Conservation (phyloP, 1,139 yeast species). For the Magnusiomyces paraingens region DNA sequence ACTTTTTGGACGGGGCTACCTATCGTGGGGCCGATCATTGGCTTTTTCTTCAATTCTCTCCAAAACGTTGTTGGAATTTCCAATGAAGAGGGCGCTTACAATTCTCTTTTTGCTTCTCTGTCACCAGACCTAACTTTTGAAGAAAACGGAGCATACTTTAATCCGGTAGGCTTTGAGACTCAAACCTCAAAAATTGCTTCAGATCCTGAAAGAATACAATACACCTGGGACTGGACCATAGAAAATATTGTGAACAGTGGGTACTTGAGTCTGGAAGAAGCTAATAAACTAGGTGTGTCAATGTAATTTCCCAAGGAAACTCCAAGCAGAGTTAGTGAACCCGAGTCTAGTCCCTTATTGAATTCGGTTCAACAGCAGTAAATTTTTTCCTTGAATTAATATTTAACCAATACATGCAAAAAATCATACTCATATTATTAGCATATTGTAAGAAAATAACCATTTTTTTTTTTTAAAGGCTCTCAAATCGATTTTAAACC, state of each 20-base stretch:
- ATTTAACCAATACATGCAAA: too few relatives aligned
- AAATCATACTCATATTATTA: too few relatives aligned
- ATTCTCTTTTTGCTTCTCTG: slow-evolving; percentile 60
- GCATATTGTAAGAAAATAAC: too few relatives aligned
- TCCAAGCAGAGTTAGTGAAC: too few relatives aligned
- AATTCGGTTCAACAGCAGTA: too few relatives aligned
- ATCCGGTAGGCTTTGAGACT: slow-evolving; percentile 47
- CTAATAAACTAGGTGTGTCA: too few relatives aligned
- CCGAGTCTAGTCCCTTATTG: too few relatives aligned
- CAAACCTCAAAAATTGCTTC: slow-evolving; percentile 54
- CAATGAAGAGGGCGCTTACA: slow-evolving; percentile 62
- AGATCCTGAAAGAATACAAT: slow-evolving; percentile 55
- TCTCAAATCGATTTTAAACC: too few relatives aligned
- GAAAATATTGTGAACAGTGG: slow-evolving; percentile 37
- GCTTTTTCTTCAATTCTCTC: slow-evolving; percentile 65
- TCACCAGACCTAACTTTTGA: slow-evolving; percentile 46
- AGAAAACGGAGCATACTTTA: slow-evolving; percentile 54
- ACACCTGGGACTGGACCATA: slow-evolving; percentile 83
- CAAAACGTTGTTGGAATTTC: slow-evolving; percentile 65
- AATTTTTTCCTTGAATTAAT: too few relatives aligned
- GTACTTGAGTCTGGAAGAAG: background rate
- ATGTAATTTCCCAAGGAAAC: too few relatives aligned
- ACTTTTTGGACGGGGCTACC: slow-evolving; percentile 73
- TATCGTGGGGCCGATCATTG: slow-evolving; percentile 60
- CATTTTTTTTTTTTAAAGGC: too few relatives aligned